Percentiles rank a stretch among this genome's conserved stretches.
phyloP scores from a whole-genome alignment of 1,284 basidiomycete genomes.

The Puccinia horiana region DNA sequence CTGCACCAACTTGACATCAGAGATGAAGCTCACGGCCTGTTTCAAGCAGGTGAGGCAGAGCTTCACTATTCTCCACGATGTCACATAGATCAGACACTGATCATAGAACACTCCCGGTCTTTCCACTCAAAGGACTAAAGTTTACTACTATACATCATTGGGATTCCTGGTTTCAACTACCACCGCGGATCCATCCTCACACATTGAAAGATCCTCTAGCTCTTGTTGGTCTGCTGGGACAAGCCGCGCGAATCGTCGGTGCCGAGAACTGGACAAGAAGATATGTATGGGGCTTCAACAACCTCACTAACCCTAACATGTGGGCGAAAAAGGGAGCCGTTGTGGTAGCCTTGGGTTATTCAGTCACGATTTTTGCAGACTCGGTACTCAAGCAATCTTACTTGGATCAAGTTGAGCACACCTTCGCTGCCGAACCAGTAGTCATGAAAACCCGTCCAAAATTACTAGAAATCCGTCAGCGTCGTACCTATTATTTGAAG shows the following conservation, averaged over 20 bases:
- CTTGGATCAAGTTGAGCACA: constrained; percentile 51
- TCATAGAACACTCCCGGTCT: background rate
- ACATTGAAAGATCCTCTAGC: constrained; percentile 43
- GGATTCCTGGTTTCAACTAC: constrained; percentile 50
- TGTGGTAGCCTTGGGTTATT: background rate
- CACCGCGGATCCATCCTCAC: constrained; percentile 24
- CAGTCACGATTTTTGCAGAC: background rate
- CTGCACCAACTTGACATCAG: constrained; percentile 55
- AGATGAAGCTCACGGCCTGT: constrained; percentile 54
- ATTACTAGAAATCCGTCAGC: constrained; percentile 51
- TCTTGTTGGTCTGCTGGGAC: constrained; percentile 52
- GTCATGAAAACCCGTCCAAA: constrained; percentile 52
- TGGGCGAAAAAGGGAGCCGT: constrained; percentile 36
- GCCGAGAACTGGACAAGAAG: constrained; percentile 54
- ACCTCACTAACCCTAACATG: constrained; percentile 47
- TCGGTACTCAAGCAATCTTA: background rate
- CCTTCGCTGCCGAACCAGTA: constrained; percentile 54
- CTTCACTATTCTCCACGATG: too few relatives aligned
- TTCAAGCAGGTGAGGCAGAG: constrained; percentile 50
- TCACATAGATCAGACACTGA: background rate
- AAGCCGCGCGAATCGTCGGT: constrained; percentile 51
- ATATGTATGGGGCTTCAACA: constrained; percentile 53
- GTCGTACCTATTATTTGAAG: constrained; percentile 54
- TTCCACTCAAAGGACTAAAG: constrained; percentile 49
- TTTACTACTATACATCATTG: constrained; percentile 54